Evolutionary conservation across 2,329 filamentous ascomycete genomes (phyloP).

Genomic region (Fusarium coicis): DNA sequence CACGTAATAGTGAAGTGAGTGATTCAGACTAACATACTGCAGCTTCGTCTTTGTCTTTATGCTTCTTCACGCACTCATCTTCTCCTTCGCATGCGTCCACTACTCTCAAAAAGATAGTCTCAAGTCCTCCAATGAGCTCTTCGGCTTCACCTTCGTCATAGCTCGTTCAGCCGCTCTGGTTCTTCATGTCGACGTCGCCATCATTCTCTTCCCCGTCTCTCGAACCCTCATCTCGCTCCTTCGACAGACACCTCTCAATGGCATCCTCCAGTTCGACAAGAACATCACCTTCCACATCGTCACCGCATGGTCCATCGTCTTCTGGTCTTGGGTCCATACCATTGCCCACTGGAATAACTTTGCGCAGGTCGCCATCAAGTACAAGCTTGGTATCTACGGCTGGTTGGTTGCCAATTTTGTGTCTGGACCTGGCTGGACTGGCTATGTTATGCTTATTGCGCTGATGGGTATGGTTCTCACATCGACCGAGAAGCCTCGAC

Average conservation of each 20-base stretch:
- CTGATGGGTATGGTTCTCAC: conserved; percentile 83
- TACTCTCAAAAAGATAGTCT: conserved; percentile 83
- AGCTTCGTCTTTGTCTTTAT: conserved; percentile 81
- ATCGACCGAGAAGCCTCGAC: conserved; percentile 79
- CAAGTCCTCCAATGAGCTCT: conserved; percentile 70
- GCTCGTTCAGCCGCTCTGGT: conserved; percentile 80
- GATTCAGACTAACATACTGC: background rate
- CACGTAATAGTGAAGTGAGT: background rate
- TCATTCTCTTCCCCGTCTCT: conserved; percentile 85
- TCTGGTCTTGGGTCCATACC: conserved; percentile 88
- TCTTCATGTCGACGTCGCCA: conserved; percentile 82
- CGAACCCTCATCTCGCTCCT: conserved; percentile 84
- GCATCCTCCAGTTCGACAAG: conserved; percentile 89
- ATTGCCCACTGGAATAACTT: conserved; percentile 91
- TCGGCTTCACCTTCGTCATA: conserved; percentile 81
- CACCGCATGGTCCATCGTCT: conserved; percentile 87
- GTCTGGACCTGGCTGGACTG: conserved; percentile 85
- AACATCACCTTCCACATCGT: conserved; percentile 90
- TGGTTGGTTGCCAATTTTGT: conserved; percentile 81
- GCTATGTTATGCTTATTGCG: conserved; percentile 83
- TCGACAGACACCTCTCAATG: conserved; percentile 83
- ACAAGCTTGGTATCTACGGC: conserved; percentile 81
- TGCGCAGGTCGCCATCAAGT: conserved; percentile 77
- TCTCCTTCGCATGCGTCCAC: conserved; percentile 82
- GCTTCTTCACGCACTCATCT: conserved; percentile 78